These are phyloP conservation scores for Anthracocystis setariae DNA, from an alignment of 1,284 basidiomycete genomes.

Conservation along the genomic window DNA sequence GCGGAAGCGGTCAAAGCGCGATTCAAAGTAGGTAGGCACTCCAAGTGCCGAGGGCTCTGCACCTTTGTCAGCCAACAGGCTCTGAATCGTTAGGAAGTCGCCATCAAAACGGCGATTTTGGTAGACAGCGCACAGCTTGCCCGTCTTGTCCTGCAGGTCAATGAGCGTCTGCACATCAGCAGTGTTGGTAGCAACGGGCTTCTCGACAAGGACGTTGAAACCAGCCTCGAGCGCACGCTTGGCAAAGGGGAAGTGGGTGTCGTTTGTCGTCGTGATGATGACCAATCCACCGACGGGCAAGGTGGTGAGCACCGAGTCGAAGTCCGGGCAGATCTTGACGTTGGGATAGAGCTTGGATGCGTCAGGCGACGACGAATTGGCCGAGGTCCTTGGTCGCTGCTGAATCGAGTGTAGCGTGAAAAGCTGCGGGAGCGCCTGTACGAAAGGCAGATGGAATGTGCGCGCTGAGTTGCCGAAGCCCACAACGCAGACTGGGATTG, in stretches of 20 bases:
- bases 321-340: slow-evolving; percentile 49
- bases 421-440: slow-evolving; percentile 52
- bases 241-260: slow-evolving; percentile 62
- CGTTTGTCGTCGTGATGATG: slow-evolving; percentile 65
- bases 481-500: slow-evolving; percentile 60
- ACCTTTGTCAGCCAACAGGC: slow-evolving; percentile 48
- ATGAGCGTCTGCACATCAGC: slow-evolving; percentile 50
- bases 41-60: slow-evolving; percentile 57
- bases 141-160: slow-evolving; percentile 45
- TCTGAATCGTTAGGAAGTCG: slow-evolving; percentile 63
- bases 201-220: slow-evolving; percentile 65
- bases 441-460: slow-evolving; percentile 64
- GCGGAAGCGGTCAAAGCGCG: slow-evolving; percentile 64
- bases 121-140: slow-evolving; percentile 62
- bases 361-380: slow-evolving; percentile 38
- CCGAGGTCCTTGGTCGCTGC: slow-evolving; percentile 51
- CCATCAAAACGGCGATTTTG: slow-evolving; percentile 65
- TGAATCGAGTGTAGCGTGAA: slow-evolving; percentile 61
- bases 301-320: slow-evolving; percentile 54
- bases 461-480: slow-evolving; percentile 61
- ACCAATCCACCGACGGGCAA: slow-evolving; percentile 62
- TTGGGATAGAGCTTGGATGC: slow-evolving; percentile 50
- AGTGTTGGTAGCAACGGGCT: slow-evolving; percentile 57
- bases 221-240: slow-evolving; percentile 57
- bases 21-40: slow-evolving; percentile 60